Base-by-base conservation (phyloP, 148 eudicot genomes). In the Silene latifolia region DNA sequence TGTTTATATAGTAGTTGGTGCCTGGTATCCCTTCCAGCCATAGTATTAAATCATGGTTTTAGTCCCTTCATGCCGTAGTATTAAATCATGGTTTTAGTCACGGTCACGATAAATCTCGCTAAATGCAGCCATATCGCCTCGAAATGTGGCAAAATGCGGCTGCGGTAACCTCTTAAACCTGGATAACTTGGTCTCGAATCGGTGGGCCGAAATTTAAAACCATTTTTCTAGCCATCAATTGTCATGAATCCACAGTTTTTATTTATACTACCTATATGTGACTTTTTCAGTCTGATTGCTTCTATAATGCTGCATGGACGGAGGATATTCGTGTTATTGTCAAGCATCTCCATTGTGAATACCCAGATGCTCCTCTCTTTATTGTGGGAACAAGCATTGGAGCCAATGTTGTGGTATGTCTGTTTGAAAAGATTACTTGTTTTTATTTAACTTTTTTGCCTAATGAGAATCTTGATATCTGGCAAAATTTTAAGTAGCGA, bases 291-390 rank as follows among this genome's bases (percentile, higher is more conserved):
- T 85, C 97, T 58, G 98, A 95, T 83, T 87, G 92, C 86, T 88
- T 92, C 77, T 92, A 92, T 68, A 95, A 92, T 80, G 98, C 97
- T 82, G 97, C 97, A 72, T 95, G 97, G 96, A 95, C 97, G 27
- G 93, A 87, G 74, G 97, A 95, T 84, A 72, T 86, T 68, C 87
- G 92, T 69, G 86, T 76, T 11, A 84, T 92, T 44, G 77, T 90
- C 78, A 83, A 82, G 75, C 79, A 88, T 83, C 89, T 95, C 69
- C 97, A 90, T 79, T 58, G 70, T 25, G 89, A 95, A 83, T 86
- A 88, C 80, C 86, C 91, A 51, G 74, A 78, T 67, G 91, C 92
- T 63, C 96, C 96, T 19, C 74, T 95, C 60, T 92, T 86, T 82
- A 84, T 83, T 54, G 79, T 95, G 61, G 98, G 98, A 74, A 89